These are phyloP conservation scores for Alternaria triticina DNA, from an alignment of 2,329 filamentous ascomycete species.

Conservation along the genomic window DNA sequence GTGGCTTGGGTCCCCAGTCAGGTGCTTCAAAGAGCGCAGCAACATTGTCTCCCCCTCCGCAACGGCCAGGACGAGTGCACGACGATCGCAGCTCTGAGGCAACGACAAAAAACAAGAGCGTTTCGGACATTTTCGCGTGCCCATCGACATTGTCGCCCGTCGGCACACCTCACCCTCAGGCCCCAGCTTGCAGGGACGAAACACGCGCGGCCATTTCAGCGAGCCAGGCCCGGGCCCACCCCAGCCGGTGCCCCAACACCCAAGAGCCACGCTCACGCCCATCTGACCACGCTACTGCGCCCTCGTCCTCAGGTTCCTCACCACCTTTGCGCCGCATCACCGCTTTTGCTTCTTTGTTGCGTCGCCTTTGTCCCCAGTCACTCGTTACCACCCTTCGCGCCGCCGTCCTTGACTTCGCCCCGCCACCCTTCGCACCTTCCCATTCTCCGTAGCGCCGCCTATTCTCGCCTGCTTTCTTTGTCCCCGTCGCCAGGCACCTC, in stretches of 20 bases:
- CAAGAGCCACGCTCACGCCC: constrained; percentile 12
- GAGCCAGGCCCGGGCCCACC: constrained; percentile 18
- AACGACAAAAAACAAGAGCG: constrained; percentile 2
- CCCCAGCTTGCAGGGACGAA: constrained; percentile 24
- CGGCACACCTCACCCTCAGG: constrained; percentile 22
- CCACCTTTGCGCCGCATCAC: constrained; percentile 3
- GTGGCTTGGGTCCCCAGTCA: constrained; percentile 6
- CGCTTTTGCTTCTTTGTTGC: constrained; percentile 4
- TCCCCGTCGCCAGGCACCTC: constrained; percentile 12
- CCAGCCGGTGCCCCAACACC: constrained; percentile 14
- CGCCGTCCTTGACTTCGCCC: neutral
- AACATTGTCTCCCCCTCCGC: neutral
- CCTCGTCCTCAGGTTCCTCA: constrained; percentile 5
- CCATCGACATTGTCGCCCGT: constrained; percentile 7
- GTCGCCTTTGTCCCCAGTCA: constrained; percentile 13
- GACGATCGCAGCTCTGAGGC: constrained; percentile 6
- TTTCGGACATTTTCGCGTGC: constrained; percentile 13
- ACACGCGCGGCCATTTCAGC: constrained; percentile 20
- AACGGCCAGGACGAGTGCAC: constrained; percentile 4
- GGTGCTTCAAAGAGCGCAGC: constrained; percentile 6
- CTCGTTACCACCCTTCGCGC: constrained; percentile 15
- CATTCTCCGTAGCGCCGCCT: constrained; percentile 10
- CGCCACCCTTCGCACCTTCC: constrained; percentile 2
- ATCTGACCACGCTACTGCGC: constrained; percentile 12
- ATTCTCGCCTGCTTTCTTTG: constrained; percentile 12